Evolutionary conservation across 768 basidiomycete genomes (phyloP).

Genomic region (Lepiota venenata): DNA sequence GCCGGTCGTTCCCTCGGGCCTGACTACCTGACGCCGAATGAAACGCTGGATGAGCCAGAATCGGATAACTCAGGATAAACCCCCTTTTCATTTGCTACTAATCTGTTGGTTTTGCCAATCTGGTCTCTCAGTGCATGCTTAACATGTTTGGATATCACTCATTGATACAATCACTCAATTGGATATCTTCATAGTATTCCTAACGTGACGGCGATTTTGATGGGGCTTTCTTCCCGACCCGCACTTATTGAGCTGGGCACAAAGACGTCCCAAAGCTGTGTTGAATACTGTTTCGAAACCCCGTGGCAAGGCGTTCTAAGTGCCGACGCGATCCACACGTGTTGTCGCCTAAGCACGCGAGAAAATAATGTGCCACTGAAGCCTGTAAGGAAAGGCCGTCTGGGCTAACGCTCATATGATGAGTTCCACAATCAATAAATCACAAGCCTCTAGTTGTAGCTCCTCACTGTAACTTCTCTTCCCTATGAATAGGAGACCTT

Average conservation of each 20-base stretch:
- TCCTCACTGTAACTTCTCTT: neutral
- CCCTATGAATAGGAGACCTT: neutral
- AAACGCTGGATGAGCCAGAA: neutral
- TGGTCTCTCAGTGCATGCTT: neutral
- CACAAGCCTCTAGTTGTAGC: neutral
- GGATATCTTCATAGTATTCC: too few relatives aligned
- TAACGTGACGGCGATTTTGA: too few relatives aligned
- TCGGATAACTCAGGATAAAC: neutral
- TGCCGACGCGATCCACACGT: neutral
- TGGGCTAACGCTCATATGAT: neutral
- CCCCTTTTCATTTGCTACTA: neutral
- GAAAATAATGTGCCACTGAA: neutral
- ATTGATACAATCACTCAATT: neutral
- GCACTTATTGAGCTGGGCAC: too few relatives aligned
- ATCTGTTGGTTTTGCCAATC: neutral
- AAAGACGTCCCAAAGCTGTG: too few relatives aligned
- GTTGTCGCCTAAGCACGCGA: neutral
- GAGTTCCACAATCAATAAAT: neutral
- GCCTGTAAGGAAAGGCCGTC: neutral
- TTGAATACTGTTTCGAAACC: too few relatives aligned
- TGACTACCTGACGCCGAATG: neutral
- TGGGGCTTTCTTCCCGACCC: too few relatives aligned
- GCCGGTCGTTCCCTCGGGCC: neutral
- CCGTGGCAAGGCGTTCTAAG: too few relatives aligned
- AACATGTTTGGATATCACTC: neutral